A percentile compares a stretch with the other conserved stretches of the same genome.
phyloP scores from a whole-genome alignment of 768 basidiomycete genomes.

The Russula emetica region DNA sequence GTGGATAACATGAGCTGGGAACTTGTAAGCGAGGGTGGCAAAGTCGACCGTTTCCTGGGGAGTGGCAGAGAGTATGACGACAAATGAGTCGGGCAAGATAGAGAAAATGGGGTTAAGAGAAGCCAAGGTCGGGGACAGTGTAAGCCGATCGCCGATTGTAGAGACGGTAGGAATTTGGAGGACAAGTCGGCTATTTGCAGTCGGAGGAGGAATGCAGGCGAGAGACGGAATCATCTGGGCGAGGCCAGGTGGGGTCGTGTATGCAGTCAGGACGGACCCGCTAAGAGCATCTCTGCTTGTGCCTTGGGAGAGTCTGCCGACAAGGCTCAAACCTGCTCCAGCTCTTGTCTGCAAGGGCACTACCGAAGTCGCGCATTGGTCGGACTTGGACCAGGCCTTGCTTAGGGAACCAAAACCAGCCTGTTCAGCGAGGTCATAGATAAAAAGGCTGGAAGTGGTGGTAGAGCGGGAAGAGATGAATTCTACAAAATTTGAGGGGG shows the following conservation, averaged over 20 bases:
- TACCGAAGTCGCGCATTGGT: conserved; percentile 46
- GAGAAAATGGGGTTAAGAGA: conserved; percentile 56
- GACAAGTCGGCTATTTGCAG: conserved; percentile 61
- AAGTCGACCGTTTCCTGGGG: conserved; percentile 80
- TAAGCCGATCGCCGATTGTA: conserved; percentile 57
- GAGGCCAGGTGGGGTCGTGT: conserved; percentile 80
- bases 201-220: conserved; percentile 60
- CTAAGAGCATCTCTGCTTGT: conserved; percentile 62
- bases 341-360: conserved; percentile 74
- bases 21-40: conserved; percentile 67
- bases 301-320: conserved; percentile 76
- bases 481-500: conserved; percentile 65
- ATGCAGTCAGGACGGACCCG: conserved; percentile 65
- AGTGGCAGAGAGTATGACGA: conserved; percentile 77
- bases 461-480: conserved; percentile 54
- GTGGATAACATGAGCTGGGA: conserved; percentile 75
- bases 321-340: conserved; percentile 76
- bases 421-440: conserved; percentile 82
- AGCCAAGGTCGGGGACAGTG: conserved; percentile 74
- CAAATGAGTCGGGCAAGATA: conserved; percentile 59
- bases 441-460: conserved; percentile 63
- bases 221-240: conserved; percentile 80
- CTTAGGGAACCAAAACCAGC: conserved; percentile 75
- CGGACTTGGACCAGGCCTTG: conserved; percentile 54
- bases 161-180: conserved; percentile 79